These are phyloP conservation scores for Poterioochromonas sp. DNA, from an alignment of 352 stramenopile species.

Conservation along the genomic window DNA sequence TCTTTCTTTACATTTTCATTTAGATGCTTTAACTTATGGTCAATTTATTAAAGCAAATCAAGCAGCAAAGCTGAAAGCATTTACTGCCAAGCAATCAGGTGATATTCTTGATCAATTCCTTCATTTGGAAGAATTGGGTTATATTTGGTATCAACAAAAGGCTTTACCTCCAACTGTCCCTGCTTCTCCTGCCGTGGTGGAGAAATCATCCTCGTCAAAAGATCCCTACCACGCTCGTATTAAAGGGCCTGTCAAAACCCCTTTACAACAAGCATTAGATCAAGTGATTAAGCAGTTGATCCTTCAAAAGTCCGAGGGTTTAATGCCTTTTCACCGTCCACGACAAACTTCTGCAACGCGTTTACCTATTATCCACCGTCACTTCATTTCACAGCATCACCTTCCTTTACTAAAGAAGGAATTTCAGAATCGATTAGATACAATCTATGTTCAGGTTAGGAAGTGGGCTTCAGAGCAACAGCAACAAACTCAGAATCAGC, in stretches of 20 bases:
- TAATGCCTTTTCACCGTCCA: not conserved
- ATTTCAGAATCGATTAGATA: too few species aligned
- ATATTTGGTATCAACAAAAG: slow-evolving; percentile 15
- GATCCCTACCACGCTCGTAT: not conserved
- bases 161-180: not conserved
- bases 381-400: too few species aligned
- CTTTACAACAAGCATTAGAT: not conserved
- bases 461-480: too few species aligned
- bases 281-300: not conserved
- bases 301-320: not conserved
- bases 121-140: slow-evolving; percentile 11
- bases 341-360: too few species aligned
- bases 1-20: not conserved
- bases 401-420: too few species aligned
- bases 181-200: not conserved
- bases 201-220: not conserved
- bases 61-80: not conserved
- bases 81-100: not conserved
- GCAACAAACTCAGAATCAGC: too few species aligned
- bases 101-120: not conserved
- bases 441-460: too few species aligned
- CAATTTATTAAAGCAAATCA: not conserved
- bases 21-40: slow-evolving; percentile 20
- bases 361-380: too few species aligned
- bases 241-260: not conserved